A percentile compares a stretch with the other conserved stretches of the same genome.
Conservation (phyloP, 2,329 filamentous ascomycete genomes). For the Cladosporium sp. region DNA sequence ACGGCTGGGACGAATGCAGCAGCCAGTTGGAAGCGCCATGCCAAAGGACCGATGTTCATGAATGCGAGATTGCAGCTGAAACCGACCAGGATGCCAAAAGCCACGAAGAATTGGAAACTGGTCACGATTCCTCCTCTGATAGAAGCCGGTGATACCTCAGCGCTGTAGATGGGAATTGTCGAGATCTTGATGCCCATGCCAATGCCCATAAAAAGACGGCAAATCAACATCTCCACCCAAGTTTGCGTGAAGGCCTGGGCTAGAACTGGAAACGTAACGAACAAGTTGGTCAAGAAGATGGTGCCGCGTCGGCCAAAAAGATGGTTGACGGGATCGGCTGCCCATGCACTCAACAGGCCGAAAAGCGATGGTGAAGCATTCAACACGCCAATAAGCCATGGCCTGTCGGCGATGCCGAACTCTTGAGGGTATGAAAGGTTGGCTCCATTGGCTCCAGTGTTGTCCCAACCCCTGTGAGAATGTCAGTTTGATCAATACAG, state of each 20-base stretch:
- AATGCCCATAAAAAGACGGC: conserved; percentile 66
- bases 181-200: conserved; percentile 35
- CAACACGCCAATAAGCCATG: conserved; percentile 4
- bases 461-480: conserved; percentile 7
- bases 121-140: conserved; percentile 33
- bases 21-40: conserved; percentile 58
- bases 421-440: conserved; percentile 46
- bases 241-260: conserved; percentile 56
- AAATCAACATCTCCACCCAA: conserved; percentile 67
- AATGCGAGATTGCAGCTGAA: conserved; percentile 55
- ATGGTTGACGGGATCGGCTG: conserved; percentile 45
- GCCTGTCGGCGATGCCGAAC: conserved; percentile 20
- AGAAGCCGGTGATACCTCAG: conserved; percentile 42
- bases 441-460: conserved; percentile 43
- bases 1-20: conserved; percentile 63
- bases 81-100: conserved; percentile 61
- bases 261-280: conserved; percentile 52
- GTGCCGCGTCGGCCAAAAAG: conserved; percentile 31
- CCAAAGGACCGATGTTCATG: conserved; percentile 49
- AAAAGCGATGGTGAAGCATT: conserved; percentile 3
- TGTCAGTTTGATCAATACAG: background rate
- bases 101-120: conserved; percentile 27
- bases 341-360: conserved; percentile 34
- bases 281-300: conserved; percentile 33
- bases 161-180: conserved; percentile 37